Base-by-base conservation (phyloP, 768 basidiomycete genomes). In the Trametes cubensis region DNA sequence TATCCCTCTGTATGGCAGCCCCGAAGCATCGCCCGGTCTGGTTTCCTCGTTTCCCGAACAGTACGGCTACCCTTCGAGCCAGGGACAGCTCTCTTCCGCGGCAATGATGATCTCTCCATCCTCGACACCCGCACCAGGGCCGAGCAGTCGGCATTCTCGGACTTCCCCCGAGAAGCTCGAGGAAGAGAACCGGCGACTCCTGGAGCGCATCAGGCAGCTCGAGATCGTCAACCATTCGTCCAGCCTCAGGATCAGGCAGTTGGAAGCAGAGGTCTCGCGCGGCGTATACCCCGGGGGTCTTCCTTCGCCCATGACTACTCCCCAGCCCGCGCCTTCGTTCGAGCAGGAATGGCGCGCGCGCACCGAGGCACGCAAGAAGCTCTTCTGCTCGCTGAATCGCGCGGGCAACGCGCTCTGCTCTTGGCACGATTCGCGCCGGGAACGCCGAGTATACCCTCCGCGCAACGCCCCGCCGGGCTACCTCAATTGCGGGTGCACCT, bases 401-500 rank as follows among this genome's bases (percentile, higher is more conserved):
- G 92, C 92, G 0, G 92, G 92, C 34, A 94, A 94, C 67, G 91
- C 92, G 1, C 82, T 94, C 39, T 94, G 92, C 72, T 87, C 92
- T 4, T 94, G 92, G 92, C 92, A 94, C 69, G 92, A 94, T 73
- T 92, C 92, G 2, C 81, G 92, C 48, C 85, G 92, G 28, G 92
- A 94, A 75, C 86, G 92, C 30, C 83, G 92, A 10, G 80, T 80
- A 0, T 85, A 82, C 67, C 89, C 92, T 4, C 90, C 92, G 11
- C 85, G 92, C 48, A 88, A 88, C 79, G 92, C 92, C 5, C 92
- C 92, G 11, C 76, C 80, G 0, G 88, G 90, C 11, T 81, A 82
- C 66, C 84, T 94, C 59, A 94, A 94, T 78, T 94, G 92, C 67
- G 92, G 92, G 7, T 94, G 92, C 78, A 88, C 89, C 6, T 84